Base-by-base conservation (phyloP, 352 stramenopile genomes). In the Phytophthora fragariaefolia region DNA sequence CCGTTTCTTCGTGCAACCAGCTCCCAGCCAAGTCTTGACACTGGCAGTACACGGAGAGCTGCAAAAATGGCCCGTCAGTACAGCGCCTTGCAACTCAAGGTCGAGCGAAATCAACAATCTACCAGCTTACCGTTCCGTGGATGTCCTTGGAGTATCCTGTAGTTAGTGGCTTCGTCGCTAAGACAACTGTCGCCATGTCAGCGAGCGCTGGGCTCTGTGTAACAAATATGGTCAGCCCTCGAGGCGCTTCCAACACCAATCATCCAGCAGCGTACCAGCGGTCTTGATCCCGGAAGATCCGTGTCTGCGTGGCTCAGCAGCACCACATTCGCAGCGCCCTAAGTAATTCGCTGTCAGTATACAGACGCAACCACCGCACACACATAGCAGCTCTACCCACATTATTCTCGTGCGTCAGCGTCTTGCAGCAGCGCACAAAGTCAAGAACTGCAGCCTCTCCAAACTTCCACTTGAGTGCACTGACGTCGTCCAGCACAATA, bases 121-220 rank as follows among this genome's bases (percentile, higher is more conserved):
- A 20, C 22, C 0, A 22, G 0, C 67, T 22, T 73, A 94, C 85
- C 42, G 83, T 90, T 59, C 85, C 85, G 27, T 93, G 82, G 3
- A 93, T 81, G 40, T 92, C 85, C 49, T 87, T 90, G 48, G 78
- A 91, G 69, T 92, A 93, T 13, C 85, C 85, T 42, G 76, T 91
- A 1, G 76, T 63, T 5, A 93, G 65, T 4, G 83, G 78, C n/a
- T 80, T 72, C 15, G 83, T 81, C 0, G 67, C 46, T 36, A 92
- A 76, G 3, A 79, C 64, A 32, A 90, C 71, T 0, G 76, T 90
- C 22, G 85, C 71, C 28, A 93, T 66, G n/a, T 93, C 85, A 1
- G 66, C 60, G 10, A 93, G 63, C 6, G 77, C 54, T 2, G 74
- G 55, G 20, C 68, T 80, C 85, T 93, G 40, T 10, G 15, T 47